Percentiles rank a stretch among this genome's conserved stretches.
phyloP scores from a whole-genome alignment of 1,284 basidiomycete genomes.

The Tetrapyrgos nigripes region DNA sequence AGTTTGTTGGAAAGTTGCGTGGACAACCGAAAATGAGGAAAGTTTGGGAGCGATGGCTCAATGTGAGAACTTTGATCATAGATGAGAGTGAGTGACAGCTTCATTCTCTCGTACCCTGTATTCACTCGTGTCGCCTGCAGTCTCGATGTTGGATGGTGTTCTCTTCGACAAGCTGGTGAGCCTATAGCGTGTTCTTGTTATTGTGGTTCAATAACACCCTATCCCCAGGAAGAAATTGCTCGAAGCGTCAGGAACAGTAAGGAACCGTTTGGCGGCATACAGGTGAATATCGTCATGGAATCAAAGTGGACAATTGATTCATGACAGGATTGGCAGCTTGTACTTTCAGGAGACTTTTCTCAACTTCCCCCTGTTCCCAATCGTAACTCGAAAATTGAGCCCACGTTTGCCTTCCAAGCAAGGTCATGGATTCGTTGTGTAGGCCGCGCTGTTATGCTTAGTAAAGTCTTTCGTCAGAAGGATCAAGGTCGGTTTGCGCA shows the following conservation, averaged over 20 bases:
- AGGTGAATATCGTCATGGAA: constrained; percentile 56
- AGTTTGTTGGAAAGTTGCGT: constrained; percentile 64
- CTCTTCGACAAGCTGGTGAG: constrained; percentile 85
- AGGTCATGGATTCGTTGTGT: constrained; percentile 72
- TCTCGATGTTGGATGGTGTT: constrained; percentile 92
- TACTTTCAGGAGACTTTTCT: constrained; percentile 92
- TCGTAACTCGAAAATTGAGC: constrained; percentile 32
- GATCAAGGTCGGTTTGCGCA: constrained; percentile 56
- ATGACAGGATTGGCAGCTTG: constrained; percentile 50
- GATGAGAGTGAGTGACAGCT: constrained; percentile 75
- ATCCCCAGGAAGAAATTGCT: constrained; percentile 59
- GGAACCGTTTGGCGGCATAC: constrained; percentile 87
- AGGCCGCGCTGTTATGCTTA: constrained; percentile 63
- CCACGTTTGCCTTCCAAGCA: constrained; percentile 87
- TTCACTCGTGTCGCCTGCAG: too few relatives aligned
- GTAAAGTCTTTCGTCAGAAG: constrained; percentile 68
- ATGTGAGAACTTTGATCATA: constrained; percentile 83
- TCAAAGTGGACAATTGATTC: not conserved
- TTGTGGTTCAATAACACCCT: not conserved
- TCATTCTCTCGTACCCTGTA: not conserved
- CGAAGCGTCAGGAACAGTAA: constrained; percentile 59
- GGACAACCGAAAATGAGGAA: constrained; percentile 63
- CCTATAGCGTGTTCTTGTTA: not conserved
- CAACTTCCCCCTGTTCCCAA: constrained; percentile 88
- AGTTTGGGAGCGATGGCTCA: constrained; percentile 74